Evolutionary conservation across 164 flowering plant species (phyloP).

Genomic region (Macadamia tetraphylla): DNA sequence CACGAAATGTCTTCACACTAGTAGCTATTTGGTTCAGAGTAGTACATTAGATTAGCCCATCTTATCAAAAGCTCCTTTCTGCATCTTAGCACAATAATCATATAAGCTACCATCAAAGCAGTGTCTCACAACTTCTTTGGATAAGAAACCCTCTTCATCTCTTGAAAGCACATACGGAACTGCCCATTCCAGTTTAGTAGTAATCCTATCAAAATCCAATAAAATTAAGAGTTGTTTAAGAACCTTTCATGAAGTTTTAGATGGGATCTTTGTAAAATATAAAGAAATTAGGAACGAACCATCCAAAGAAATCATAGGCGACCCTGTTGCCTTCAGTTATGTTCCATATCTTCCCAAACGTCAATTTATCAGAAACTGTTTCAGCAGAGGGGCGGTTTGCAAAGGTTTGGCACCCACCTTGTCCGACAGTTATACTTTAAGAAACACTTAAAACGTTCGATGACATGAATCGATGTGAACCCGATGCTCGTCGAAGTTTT

Average conservation of each 20-base stretch:
- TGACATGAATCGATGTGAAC: too few species aligned
- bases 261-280: too few species aligned
- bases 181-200: slow-evolving; percentile 58
- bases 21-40: too few species aligned
- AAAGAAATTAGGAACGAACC: slow-evolving; percentile 30
- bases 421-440: too few species aligned
- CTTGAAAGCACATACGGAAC: slow-evolving; percentile 54
- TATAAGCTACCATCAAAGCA: slow-evolving; percentile 72
- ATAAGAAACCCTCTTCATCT: slow-evolving; percentile 63
- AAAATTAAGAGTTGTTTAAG: too few species aligned
- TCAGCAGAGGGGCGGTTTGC: too few species aligned
- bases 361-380: slow-evolving; percentile 55
- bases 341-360: slow-evolving; percentile 55
- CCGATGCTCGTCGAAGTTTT: too few species aligned
- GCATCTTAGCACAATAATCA: slow-evolving; percentile 46
- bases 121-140: slow-evolving; percentile 68
- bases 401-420: too few species aligned
- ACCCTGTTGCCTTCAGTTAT: slow-evolving; percentile 66
- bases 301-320: slow-evolving; percentile 62
- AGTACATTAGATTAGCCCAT: slow-evolving; percentile 10
- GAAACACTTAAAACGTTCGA: too few species aligned
- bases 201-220: slow-evolving; percentile 31
- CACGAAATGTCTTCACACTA: too few species aligned
- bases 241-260: too few species aligned
- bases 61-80: slow-evolving; percentile 16